These are phyloP conservation scores for barrel medic (Medicago truncatula) DNA, from an alignment of 306 rosid species.

Conservation along the genomic window DNA sequence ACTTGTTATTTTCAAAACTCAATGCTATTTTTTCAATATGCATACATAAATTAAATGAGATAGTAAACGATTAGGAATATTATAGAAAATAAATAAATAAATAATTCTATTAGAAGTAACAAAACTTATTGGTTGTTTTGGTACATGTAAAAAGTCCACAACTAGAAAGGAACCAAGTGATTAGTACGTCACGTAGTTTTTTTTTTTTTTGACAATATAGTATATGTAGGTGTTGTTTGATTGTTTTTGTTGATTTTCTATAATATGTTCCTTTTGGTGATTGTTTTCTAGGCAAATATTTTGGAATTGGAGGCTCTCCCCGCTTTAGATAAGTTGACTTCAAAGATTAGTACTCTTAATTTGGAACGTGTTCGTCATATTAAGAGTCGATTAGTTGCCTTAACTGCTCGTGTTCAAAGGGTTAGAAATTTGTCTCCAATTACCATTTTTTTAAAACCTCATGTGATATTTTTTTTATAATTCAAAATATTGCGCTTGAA, in stretches of 20 bases:
- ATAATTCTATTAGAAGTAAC: no score
- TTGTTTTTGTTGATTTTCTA: not conserved
- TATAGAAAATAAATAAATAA: no score
- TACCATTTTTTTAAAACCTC: not conserved
- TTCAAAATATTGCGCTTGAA: no score
- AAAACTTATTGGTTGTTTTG: no score
- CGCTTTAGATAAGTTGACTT: conserved; percentile 83
- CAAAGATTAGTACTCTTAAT: conserved; percentile 82
- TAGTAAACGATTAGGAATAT: no score
- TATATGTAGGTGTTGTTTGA: not conserved
- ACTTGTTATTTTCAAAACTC: no score
- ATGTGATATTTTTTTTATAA: not conserved
- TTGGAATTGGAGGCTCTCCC: conserved; percentile 87
- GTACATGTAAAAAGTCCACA: no score
- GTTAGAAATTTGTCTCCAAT: conserved; percentile 41
- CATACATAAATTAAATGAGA: no score
- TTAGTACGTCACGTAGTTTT: no score
- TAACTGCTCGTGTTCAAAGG: conserved; percentile 86
- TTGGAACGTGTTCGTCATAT: conserved; percentile 88
- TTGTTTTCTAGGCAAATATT: conserved; percentile 60
- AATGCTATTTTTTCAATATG: no score
- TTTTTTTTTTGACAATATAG: no score
- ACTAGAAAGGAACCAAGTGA: no score
- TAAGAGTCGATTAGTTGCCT: conserved; percentile 86
- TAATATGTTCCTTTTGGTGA: not conserved